phyloP scores from a whole-genome alignment of 495 filamentous ascomycete species.

The Corynascus novoguineensis region DNA sequence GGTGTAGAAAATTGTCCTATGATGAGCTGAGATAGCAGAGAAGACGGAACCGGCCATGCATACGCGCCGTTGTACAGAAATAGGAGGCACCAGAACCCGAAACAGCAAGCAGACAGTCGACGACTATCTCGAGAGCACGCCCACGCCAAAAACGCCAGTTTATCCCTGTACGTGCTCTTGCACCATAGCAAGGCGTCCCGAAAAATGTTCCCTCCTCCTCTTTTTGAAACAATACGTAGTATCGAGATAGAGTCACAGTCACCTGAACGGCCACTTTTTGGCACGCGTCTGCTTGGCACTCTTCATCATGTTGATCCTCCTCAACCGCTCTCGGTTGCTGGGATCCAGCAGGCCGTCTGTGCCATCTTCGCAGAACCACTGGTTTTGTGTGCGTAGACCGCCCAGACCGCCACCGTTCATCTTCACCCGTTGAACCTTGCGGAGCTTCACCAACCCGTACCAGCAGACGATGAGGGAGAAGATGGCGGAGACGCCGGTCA shows the following conservation, averaged over 20 bases:
- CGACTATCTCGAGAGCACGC: conserved; percentile 3
- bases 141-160: conserved; percentile 9
- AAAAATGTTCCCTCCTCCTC: neutral
- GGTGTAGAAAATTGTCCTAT: neutral
- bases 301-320: conserved; percentile 44
- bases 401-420: conserved; percentile 62
- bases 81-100: neutral
- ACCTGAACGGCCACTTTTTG: conserved; percentile 31
- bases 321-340: conserved; percentile 41
- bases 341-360: conserved; percentile 40
- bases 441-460: conserved; percentile 75
- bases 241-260: neutral
- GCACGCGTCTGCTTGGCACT: conserved; percentile 27
- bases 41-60: conserved; percentile 4
- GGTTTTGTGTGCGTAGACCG: conserved; percentile 26
- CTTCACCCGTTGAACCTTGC: conserved; percentile 81
- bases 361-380: conserved; percentile 43
- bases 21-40: neutral
- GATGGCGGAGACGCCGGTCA: conserved; percentile 63
- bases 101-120: conserved; percentile 10
- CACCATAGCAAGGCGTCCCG: neutral
- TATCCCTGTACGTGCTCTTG: conserved; percentile 11
- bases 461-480: conserved; percentile 70
- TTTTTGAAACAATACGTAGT: neutral
- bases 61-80: conserved; percentile 1